These are phyloP conservation scores for Pseudopediastrum boryanum DNA, from an alignment of 139 green algal species.

Conservation along the genomic window DNA sequence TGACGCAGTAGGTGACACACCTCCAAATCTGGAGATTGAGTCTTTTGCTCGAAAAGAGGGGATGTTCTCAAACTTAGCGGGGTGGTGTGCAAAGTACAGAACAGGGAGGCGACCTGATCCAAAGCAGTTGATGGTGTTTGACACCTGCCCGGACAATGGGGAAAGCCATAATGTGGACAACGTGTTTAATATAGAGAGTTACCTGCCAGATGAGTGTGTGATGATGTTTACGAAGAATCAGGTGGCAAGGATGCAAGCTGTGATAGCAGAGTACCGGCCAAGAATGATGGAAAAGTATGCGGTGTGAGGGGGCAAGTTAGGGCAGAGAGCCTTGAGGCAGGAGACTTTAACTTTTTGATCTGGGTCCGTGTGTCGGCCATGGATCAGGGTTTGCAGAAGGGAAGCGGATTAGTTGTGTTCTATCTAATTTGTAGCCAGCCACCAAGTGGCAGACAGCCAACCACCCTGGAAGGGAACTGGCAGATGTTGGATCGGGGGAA, in stretches of 20 bases:
- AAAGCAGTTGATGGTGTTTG: conserved; percentile 2
- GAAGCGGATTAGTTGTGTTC: too few species aligned
- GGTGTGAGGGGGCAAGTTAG: too few species aligned
- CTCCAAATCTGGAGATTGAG: conserved; percentile 9
- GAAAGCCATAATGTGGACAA: conserved; percentile 3
- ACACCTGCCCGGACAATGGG: conserved; percentile 7
- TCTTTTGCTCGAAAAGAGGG: not conserved
- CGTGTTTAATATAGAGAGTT: conserved; percentile 24
- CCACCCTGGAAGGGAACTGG: too few species aligned
- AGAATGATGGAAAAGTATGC: conserved; percentile 15
- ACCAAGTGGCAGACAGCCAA: too few species aligned
- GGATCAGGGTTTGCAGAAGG: too few species aligned
- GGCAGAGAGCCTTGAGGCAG: too few species aligned
- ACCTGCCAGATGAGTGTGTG: conserved; percentile 9
- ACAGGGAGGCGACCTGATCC: not conserved
- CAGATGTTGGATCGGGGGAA: too few species aligned
- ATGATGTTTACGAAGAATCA: conserved; percentile 19
- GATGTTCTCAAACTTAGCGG: not conserved
- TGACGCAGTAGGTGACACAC: conserved; percentile 18
- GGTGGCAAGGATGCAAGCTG: conserved; percentile 20
- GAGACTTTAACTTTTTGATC: too few species aligned
- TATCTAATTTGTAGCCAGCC: too few species aligned
- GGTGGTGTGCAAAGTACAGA: conserved; percentile 21
- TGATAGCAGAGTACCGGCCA: not conserved
- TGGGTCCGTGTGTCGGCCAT: too few species aligned